Conservation (phyloP, 2,329 filamentous ascomycete genomes). For the Trichoderma endophyticum region DNA sequence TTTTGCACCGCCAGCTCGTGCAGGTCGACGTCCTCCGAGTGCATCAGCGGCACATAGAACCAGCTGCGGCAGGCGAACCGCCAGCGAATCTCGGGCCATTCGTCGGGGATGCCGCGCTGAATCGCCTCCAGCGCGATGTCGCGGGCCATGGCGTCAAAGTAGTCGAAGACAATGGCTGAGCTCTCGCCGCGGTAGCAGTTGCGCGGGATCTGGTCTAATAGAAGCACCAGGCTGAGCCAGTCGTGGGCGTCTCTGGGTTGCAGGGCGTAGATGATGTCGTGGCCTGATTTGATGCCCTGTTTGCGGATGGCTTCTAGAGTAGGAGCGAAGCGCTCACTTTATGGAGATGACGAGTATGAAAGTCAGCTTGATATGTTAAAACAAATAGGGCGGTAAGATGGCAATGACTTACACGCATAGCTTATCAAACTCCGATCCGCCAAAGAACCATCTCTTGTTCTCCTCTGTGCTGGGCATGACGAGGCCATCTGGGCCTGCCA, state of each 20-base stretch:
- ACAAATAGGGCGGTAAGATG: neutral
- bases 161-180: constrained; percentile 43
- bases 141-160: constrained; percentile 55
- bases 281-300: constrained; percentile 27
- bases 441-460: constrained; percentile 35
- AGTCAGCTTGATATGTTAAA: neutral
- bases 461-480: constrained; percentile 28
- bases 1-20: constrained; percentile 41
- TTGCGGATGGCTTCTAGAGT: constrained; percentile 34
- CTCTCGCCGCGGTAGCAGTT: constrained; percentile 56
- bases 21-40: constrained; percentile 49
- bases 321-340: constrained; percentile 32
- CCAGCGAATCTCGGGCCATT: constrained; percentile 31
- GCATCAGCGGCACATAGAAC: constrained; percentile 60
- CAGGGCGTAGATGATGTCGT: constrained; percentile 30
- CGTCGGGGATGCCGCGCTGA: constrained; percentile 30
- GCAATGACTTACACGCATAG: constrained; percentile 33
- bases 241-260: constrained; percentile 31
- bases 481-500: constrained; percentile 27
- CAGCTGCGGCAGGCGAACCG: constrained; percentile 45
- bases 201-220: constrained; percentile 62
- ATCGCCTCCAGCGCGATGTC: constrained; percentile 40
- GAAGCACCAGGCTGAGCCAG: constrained; percentile 50
- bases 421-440: constrained; percentile 34
- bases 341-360: neutral